Evolutionary conservation across 805 yeast species (phyloP).

Genomic region (Candida mattraensis): DNA sequence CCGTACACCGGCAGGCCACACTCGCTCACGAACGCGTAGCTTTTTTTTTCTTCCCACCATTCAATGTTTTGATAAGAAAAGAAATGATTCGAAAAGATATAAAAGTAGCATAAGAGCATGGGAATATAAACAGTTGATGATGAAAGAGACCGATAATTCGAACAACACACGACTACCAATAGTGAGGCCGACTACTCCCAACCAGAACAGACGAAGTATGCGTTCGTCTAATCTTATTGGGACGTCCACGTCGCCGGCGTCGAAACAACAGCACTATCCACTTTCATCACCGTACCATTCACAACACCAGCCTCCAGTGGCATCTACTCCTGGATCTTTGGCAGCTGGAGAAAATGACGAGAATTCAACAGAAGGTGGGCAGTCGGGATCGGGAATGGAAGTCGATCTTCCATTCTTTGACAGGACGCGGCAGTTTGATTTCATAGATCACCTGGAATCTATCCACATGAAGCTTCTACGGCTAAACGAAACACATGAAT

Average conservation of each 20-base stretch:
- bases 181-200: slow-evolving; percentile 24
- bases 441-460: slow-evolving; percentile 19
- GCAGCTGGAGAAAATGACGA: slow-evolving; percentile 8
- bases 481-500: slow-evolving; percentile 59
- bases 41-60: no score
- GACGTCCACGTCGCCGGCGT: slow-evolving; percentile 18
- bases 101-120: background rate
- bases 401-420: slow-evolving; percentile 26
- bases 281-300: slow-evolving; percentile 22
- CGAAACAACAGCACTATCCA: slow-evolving; percentile 20
- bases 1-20: slow-evolving; percentile 11
- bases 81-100: no score
- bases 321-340: slow-evolving; percentile 17
- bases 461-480: slow-evolving; percentile 59
- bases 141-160: slow-evolving; percentile 4
- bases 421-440: slow-evolving; percentile 16
- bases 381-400: slow-evolving; percentile 5
- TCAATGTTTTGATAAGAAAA: no score
- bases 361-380: slow-evolving; percentile 1
- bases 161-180: slow-evolving; percentile 17
- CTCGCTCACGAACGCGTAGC: no score
- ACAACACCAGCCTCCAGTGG: slow-evolving; percentile 14
- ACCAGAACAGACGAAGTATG: slow-evolving; percentile 12
- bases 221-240: slow-evolving; percentile 18
- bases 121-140: slow-evolving; percentile 1